Percentiles rank a stretch among this genome's conserved stretches.
phyloP scores from a whole-genome alignment of 2,329 filamentous ascomycete species.

The Colletotrichum sp. region DNA sequence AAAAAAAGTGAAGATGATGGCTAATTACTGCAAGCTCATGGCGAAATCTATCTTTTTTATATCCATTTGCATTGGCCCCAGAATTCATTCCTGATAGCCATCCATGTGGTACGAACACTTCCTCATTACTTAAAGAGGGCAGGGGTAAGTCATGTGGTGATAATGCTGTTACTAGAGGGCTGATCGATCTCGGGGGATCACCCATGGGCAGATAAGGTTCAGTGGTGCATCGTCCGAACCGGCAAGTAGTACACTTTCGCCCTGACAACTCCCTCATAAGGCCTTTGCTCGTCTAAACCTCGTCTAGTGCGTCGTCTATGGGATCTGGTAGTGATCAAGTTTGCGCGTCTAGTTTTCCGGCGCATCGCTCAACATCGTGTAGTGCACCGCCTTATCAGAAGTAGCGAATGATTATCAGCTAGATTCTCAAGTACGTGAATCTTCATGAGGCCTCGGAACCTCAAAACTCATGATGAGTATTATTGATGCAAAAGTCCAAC shows the following conservation, averaged over 20 bases:
- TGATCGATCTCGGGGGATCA: neutral
- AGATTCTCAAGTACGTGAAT: neutral
- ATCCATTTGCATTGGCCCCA: neutral
- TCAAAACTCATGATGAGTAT: neutral
- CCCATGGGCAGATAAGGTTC: neutral
- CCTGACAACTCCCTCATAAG: neutral
- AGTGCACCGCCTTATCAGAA: neutral
- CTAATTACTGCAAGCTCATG: neutral
- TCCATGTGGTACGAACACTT: neutral
- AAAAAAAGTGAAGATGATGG: neutral
- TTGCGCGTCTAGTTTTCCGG: neutral
- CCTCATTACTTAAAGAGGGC: neutral
- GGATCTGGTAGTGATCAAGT: neutral
- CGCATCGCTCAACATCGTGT: neutral
- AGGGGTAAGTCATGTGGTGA: neutral
- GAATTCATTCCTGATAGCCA: neutral
- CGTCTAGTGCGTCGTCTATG: fast-evolving
- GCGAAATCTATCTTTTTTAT: neutral
- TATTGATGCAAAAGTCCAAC: neutral
- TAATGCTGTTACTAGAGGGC: neutral
- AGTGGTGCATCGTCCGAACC: neutral
- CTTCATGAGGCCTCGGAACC: neutral
- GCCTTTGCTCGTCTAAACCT: neutral
- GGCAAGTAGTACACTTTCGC: neutral
- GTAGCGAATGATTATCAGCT: neutral